Conservation (phyloP, 2,329 filamentous ascomycete species). For the Ceratocystis huliohia region DNA sequence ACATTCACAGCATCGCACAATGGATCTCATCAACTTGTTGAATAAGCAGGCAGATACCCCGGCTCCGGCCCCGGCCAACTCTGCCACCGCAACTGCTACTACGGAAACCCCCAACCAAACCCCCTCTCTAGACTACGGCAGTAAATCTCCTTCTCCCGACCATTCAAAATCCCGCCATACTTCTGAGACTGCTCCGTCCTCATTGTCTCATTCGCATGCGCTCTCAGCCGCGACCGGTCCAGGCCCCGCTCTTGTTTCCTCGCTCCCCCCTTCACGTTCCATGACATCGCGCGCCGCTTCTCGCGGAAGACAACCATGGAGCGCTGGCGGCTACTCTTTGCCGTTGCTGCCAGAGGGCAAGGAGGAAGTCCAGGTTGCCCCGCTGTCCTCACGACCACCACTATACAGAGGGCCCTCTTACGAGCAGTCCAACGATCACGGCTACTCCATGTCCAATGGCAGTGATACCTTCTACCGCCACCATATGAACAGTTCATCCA, state of each 20-base stretch:
- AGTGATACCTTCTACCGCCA: constrained; percentile 24
- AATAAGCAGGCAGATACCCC: constrained; percentile 17
- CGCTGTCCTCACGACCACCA: constrained; percentile 13
- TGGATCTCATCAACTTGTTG: constrained; percentile 20
- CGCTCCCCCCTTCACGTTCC: constrained; percentile 13
- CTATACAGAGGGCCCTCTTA: constrained; percentile 21
- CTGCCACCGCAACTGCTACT: not conserved
- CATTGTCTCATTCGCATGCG: not conserved
- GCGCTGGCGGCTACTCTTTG: constrained; percentile 38
- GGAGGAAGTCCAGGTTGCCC: constrained; percentile 22
- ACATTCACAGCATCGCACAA: not conserved
- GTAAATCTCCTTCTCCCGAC: constrained; percentile 29
- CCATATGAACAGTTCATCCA: constrained; percentile 23
- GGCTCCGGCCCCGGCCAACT: not conserved
- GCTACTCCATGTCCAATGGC: constrained; percentile 23
- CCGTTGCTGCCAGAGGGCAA: constrained; percentile 33
- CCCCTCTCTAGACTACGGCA: constrained; percentile 18
- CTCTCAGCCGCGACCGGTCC: constrained; percentile 9
- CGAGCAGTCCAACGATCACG: constrained; percentile 17
- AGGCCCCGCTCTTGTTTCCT: constrained; percentile 3
- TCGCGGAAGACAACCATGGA: constrained; percentile 34
- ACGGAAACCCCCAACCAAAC: constrained; percentile 18
- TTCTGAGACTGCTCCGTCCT: constrained; percentile 17
- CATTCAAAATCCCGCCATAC: constrained; percentile 17
- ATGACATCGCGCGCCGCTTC: constrained; percentile 24